These are phyloP conservation scores for Hypomyces perniciosus DNA, from an alignment of 2,329 filamentous ascomycete genomes.

Conservation along the genomic window DNA sequence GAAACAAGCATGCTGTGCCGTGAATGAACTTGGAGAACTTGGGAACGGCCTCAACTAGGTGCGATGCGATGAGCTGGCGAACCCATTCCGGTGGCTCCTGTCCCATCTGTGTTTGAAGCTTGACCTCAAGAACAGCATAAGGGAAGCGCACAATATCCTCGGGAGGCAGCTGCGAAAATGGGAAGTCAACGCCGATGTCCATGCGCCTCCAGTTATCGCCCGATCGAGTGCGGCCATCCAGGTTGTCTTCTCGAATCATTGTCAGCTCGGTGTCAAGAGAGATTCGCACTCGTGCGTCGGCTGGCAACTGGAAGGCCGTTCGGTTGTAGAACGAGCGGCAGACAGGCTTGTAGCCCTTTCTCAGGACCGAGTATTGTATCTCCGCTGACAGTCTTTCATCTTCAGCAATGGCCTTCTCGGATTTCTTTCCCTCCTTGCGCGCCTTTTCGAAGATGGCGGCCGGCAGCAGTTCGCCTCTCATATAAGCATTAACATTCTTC, in stretches of 20 bases:
- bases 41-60: conserved; percentile 95
- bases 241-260: conserved; percentile 91
- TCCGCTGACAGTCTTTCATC: conserved; percentile 86
- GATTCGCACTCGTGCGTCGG: conserved; percentile 91
- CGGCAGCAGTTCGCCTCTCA: conserved; percentile 78
- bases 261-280: conserved; percentile 94
- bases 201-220: conserved; percentile 93
- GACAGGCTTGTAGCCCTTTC: conserved; percentile 79
- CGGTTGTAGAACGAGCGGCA: conserved; percentile 97
- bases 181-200: conserved; percentile 95
- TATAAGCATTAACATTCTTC: conserved; percentile 91
- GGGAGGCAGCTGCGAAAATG: conserved; percentile 80
- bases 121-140: conserved; percentile 94
- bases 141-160: conserved; percentile 88
- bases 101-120: conserved; percentile 91
- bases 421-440: conserved; percentile 90
- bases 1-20: conserved; percentile 82
- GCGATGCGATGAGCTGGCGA: conserved; percentile 82
- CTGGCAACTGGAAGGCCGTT: conserved; percentile 94
- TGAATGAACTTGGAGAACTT: conserved; percentile 99
- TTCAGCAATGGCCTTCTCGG: conserved; percentile 82
- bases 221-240: conserved; percentile 68
- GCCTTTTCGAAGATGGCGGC: conserved; percentile 93
- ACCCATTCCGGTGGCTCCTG: conserved; percentile 97
- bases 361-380: conserved; percentile 87